Percentiles rank a stretch among this genome's conserved stretches.
Conservation (phyloP, 164 flowering plant species). For the Stephania cephalantha region DNA sequence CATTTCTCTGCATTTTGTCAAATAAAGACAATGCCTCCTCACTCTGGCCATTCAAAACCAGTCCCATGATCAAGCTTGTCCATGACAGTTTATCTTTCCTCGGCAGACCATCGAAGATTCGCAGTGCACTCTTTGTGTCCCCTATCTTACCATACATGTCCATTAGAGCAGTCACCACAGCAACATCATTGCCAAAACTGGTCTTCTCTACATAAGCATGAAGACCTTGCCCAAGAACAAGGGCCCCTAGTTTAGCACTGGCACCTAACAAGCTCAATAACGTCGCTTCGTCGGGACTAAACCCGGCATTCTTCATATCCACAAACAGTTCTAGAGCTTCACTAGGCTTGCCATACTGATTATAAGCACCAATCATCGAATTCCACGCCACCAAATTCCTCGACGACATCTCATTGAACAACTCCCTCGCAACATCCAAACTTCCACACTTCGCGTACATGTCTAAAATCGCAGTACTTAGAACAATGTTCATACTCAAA, state of each 20-base stretch:
- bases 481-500: conserved; percentile 1
- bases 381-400: conserved; percentile 29
- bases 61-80: conserved; percentile 32
- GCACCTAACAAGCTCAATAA: conserved; percentile 22
- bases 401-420: conserved; percentile 20
- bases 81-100: conserved; percentile 24
- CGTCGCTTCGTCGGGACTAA: conserved; percentile 22
- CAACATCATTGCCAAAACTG: conserved; percentile 9
- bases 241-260: conserved; percentile 19
- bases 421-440: conserved; percentile 15
- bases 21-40: conserved; percentile 21
- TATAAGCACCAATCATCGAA: conserved; percentile 25
- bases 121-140: conserved; percentile 19
- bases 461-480: conserved; percentile 23
- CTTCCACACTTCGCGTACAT: conserved; percentile 32
- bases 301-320: conserved; percentile 14
- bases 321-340: conserved; percentile 22
- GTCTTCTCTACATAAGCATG: conserved; percentile 22
- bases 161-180: conserved; percentile 19
- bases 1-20: conserved; percentile 17
- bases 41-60: conserved; percentile 28
- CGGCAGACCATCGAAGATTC: conserved; percentile 15
- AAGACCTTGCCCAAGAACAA: conserved; percentile 21
- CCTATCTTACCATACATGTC: conserved; percentile 32
- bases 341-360: conserved; percentile 16